Evolutionary conservation across 2,329 filamentous ascomycete species (phyloP), one percentile per base, ranked within the genome.

Genomic region (Talaromyces pinophilus): DNA sequence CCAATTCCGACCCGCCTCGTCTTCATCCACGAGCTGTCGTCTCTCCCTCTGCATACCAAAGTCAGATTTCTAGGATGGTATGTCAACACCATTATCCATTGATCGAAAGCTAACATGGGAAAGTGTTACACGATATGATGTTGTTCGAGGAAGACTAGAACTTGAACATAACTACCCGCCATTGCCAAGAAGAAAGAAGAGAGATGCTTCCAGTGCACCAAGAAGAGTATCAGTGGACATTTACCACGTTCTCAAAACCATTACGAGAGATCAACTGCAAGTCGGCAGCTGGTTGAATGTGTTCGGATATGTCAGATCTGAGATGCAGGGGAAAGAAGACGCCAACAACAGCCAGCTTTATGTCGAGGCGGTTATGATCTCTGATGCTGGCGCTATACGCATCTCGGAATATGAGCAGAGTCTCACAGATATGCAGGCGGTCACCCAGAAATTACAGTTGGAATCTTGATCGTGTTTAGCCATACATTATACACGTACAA

Each of bases 51-150:
- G 15, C 86, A 86, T 48, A 86, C 88, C n/a, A 98, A 98, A 80
- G 90, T 97, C 68, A 89, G 94, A 68, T 96, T 98, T 77, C 80
- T 98, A 61, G 93, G 92, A 78, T 97, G 93, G 94, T 97, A 84
- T 62, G 28, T 62, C 28, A 65, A 59, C 50, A 44, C 17, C 28
- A 42, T 30, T 6, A n/a, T 42, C 17, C 38, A 46, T 33, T 19
- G 25, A 4, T 25, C 25, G 25, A 25, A 4, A 4, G 25, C 22
- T 44, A 44, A 55, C 52, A n/a, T 5, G 22, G 22, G 5, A 2
- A 73, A 90, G 88, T 73, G 85, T 91, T 40, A 83, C 84, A 44
- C 78, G 81, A 40, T 91, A 91, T 72, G 76, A 84, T 62, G 81
- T 84, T 52, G 71, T 79, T 15, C 84, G 82, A 8, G 93, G 86